Conservation (phyloP, 1,284 basidiomycete genomes). For the Ceratobasidium sp. region DNA sequence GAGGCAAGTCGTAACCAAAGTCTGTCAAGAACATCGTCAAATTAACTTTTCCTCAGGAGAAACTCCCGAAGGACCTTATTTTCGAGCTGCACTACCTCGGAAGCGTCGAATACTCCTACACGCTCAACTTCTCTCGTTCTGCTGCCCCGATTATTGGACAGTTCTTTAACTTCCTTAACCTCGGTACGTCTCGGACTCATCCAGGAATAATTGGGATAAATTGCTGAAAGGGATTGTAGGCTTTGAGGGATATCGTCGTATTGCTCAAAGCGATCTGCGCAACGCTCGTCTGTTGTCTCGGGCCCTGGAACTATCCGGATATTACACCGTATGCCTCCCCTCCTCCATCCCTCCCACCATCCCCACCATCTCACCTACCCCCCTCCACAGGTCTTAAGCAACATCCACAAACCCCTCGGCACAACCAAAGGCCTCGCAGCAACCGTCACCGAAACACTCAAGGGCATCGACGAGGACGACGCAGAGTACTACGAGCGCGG, state of each 20-base stretch:
- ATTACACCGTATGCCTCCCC: constrained; percentile 65
- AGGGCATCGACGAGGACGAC: constrained; percentile 64
- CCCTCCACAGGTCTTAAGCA: constrained; percentile 67
- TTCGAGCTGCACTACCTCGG: constrained; percentile 91
- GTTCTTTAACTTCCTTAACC: constrained; percentile 90
- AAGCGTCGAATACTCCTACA: constrained; percentile 80
- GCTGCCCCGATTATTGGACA: constrained; percentile 86
- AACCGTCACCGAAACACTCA: constrained; percentile 56
- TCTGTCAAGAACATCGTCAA: neutral
- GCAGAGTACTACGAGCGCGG: constrained; percentile 77
- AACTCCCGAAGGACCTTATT: constrained; percentile 76
- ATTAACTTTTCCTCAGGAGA: constrained; percentile 51
- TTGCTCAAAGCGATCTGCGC: constrained; percentile 73
- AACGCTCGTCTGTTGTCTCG: constrained; percentile 90
- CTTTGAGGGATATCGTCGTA: constrained; percentile 73
- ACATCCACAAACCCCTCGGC: constrained; percentile 69
- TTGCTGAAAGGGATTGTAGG: constrained; percentile 44
- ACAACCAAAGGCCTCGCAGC: constrained; percentile 51
- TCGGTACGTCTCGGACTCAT: constrained; percentile 62
- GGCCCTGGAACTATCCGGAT: constrained; percentile 84
- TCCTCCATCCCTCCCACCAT: neutral
- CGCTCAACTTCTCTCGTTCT: constrained; percentile 94
- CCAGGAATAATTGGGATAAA: neutral
- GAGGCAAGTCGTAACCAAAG: constrained; percentile 57
- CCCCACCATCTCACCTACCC: neutral